phyloP scores from a whole-genome alignment of 768 basidiomycete species.

The Leccinum arenicola region DNA sequence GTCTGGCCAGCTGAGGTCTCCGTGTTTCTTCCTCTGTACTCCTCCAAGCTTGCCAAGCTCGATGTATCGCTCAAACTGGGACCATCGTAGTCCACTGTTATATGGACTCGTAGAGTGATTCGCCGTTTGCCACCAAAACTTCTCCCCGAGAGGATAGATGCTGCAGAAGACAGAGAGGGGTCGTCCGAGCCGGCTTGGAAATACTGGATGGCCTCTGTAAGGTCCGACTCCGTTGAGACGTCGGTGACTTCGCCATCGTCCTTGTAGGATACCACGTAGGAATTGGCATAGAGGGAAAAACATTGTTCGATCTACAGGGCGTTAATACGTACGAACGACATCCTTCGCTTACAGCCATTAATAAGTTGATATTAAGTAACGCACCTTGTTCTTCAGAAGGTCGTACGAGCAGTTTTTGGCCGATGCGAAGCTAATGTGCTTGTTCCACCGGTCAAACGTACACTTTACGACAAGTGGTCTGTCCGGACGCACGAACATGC shows the following conservation, averaged over 20 bases:
- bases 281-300: slow-evolving; percentile 67
- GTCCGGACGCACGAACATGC: slow-evolving; percentile 55
- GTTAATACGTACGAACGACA: slow-evolving; percentile 1
- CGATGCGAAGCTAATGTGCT: slow-evolving; percentile 76
- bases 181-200: slow-evolving; percentile 78
- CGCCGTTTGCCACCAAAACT: slow-evolving; percentile 68
- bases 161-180: slow-evolving; percentile 63
- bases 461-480: slow-evolving; percentile 83
- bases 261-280: slow-evolving; percentile 77
- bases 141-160: slow-evolving; percentile 65
- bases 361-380: slow-evolving; percentile 16
- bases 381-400: slow-evolving; percentile 68
- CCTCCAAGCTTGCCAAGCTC: slow-evolving; percentile 76
- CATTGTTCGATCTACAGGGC: slow-evolving; percentile 72
- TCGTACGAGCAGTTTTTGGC: slow-evolving; percentile 79
- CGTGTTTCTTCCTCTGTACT: slow-evolving; percentile 57
- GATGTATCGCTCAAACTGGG: slow-evolving; percentile 87
- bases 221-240: slow-evolving; percentile 68
- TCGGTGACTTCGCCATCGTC: slow-evolving; percentile 79
- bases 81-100: slow-evolving; percentile 87
- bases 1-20: slow-evolving; percentile 42
- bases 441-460: slow-evolving; percentile 67
- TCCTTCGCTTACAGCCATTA: neutral
- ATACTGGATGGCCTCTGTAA: slow-evolving; percentile 85
- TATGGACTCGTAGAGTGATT: slow-evolving; percentile 73